These are phyloP conservation scores for Diplodia intermedia DNA, from an alignment of 2,329 filamentous ascomycete genomes.

Conservation along the genomic window DNA sequence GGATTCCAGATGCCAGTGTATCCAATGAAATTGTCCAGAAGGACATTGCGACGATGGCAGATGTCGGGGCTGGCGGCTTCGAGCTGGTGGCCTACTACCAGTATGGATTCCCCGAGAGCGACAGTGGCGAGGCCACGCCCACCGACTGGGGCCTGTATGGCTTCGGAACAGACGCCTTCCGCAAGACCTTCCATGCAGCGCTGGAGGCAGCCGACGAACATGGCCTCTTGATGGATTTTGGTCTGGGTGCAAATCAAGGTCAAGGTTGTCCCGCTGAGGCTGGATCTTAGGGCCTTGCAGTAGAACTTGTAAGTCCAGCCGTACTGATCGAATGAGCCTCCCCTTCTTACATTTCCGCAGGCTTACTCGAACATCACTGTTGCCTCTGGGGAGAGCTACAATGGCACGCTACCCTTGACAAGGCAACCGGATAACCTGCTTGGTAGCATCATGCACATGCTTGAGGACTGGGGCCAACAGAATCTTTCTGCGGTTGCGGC, in stretches of 20 bases:
- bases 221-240: constrained; percentile 54
- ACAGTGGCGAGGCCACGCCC: constrained; percentile 34
- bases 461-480: constrained; percentile 36
- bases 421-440: constrained; percentile 29
- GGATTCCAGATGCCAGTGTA: constrained; percentile 38
- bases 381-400: constrained; percentile 30
- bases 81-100: constrained; percentile 38
- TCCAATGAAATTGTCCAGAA: constrained; percentile 26
- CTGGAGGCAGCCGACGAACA: constrained; percentile 46
- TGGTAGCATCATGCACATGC: constrained; percentile 35
- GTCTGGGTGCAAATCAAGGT: constrained; percentile 57
- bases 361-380: constrained; percentile 34
- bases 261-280: constrained; percentile 53
- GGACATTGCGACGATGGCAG: constrained; percentile 34
- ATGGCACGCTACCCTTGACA: constrained; percentile 34
- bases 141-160: constrained; percentile 51
- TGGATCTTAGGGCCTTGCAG: constrained; percentile 34
- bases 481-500: constrained; percentile 36
- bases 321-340: too few species aligned
- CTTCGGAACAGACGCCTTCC: constrained; percentile 49
- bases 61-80: constrained; percentile 36
- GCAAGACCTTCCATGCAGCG: constrained; percentile 40
- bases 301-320: constrained; percentile 33
- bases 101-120: constrained; percentile 35
- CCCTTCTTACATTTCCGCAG: too few species aligned